These are phyloP conservation scores for Yarrowia sp. DNA, from an alignment of 805 yeast species.

Conservation along the genomic window DNA sequence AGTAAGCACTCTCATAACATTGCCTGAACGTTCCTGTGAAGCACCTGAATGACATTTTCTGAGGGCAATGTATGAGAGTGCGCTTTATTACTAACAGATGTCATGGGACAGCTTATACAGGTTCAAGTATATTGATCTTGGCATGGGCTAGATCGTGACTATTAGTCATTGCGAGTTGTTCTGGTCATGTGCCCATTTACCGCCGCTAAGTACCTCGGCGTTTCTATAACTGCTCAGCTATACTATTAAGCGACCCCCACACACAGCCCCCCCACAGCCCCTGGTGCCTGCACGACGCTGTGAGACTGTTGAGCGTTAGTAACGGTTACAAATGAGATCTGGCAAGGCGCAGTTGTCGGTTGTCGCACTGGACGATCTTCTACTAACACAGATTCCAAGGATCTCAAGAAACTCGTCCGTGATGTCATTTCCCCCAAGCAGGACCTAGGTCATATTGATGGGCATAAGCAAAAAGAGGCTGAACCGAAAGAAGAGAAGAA, in stretches of 20 bases:
- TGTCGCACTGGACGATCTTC: too few species aligned
- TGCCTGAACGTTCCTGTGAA: too few species aligned
- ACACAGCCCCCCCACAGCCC: slow-evolving; percentile 30
- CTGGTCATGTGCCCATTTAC: background rate
- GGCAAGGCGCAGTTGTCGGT: background rate
- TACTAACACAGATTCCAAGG: slow-evolving; percentile 64
- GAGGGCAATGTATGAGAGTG: too few species aligned
- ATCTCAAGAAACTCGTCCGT: slow-evolving; percentile 71
- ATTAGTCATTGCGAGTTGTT: too few species aligned
- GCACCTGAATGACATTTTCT: too few species aligned
- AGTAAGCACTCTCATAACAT: too few species aligned
- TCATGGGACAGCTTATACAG: too few species aligned
- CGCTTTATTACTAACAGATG: too few species aligned
- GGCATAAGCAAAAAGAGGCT: slow-evolving; percentile 40
- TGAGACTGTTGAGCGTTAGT: background rate
- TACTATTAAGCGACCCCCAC: background rate
- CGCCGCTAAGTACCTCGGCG: slow-evolving; percentile 7
- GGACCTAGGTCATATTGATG: slow-evolving; percentile 70
- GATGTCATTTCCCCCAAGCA: slow-evolving; percentile 62
- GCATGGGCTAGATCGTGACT: too few species aligned
- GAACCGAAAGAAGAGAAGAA: background rate
- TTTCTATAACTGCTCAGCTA: too few species aligned
- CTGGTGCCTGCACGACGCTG: slow-evolving; percentile 16
- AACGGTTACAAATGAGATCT: slow-evolving; percentile 5
- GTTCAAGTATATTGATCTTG: too few species aligned